phyloP scores from a whole-genome alignment of 768 basidiomycete species.

The Termitomyces sp. region DNA sequence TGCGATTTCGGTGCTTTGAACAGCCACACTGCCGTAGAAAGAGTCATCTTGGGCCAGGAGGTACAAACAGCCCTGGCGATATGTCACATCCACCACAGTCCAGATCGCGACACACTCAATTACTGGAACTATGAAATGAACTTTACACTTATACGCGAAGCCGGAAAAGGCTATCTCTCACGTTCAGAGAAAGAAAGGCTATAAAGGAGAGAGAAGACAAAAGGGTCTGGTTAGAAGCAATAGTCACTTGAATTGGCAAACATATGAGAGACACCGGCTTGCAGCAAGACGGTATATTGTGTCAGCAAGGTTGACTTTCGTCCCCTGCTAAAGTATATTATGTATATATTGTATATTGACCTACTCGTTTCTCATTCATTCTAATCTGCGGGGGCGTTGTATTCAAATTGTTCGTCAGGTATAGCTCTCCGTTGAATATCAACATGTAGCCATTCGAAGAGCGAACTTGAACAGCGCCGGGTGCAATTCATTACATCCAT shows the following conservation, averaged over 20 bases:
- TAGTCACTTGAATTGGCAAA: too few species aligned
- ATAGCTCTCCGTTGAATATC: not conserved
- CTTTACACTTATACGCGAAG: not conserved
- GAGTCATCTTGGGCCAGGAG: conserved; percentile 1
- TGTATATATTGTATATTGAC: not conserved
- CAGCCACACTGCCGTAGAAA: not conserved
- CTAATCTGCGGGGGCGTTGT: not conserved
- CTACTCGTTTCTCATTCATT: too few species aligned
- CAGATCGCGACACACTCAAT: not conserved
- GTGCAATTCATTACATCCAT: not conserved
- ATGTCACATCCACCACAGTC: not conserved
- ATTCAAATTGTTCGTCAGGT: not conserved
- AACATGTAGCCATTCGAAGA: too few species aligned
- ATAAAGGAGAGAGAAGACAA: not conserved
- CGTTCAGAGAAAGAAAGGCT: not conserved
- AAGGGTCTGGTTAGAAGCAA: too few species aligned
- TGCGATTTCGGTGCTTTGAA: not conserved
- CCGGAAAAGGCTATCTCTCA: not conserved
- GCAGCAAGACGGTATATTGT: too few species aligned
- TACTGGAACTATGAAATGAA: not conserved
- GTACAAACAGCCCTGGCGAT: conserved; percentile 1
- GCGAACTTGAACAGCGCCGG: too few species aligned
- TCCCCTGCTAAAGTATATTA: too few species aligned
- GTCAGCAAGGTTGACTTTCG: too few species aligned
- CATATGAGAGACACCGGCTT: too few species aligned